A percentile compares a stretch with the other conserved stretches of the same genome.
Conservation (phyloP, 148 eudicot genomes). For the Spergularia marina region DNA sequence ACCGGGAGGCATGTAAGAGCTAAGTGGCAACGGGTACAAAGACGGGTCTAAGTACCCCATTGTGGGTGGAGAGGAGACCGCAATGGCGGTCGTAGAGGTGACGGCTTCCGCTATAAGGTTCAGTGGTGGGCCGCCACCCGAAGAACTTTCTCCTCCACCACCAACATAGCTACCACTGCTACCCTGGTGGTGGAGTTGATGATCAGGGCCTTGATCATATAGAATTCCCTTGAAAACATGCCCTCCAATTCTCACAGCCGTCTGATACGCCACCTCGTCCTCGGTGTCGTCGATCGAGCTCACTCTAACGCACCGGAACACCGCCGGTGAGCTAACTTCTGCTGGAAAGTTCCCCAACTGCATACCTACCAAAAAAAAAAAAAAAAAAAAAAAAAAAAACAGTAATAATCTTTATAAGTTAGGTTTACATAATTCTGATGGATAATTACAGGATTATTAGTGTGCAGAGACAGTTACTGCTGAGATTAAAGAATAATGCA, state of each 20-base stretch:
- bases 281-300: conserved; percentile 56
- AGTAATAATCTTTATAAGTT: not conserved
- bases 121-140: conserved; percentile 33
- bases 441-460: not conserved
- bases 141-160: conserved; percentile 43
- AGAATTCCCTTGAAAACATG: conserved; percentile 80
- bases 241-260: conserved; percentile 77
- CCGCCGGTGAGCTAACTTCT: conserved; percentile 52
- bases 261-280: conserved; percentile 75
- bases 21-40: conserved; percentile 49
- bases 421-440: not conserved
- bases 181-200: not conserved
- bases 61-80: conserved; percentile 11
- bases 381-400: not conserved
- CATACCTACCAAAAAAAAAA: conserved; percentile 36
- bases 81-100: conserved; percentile 22
- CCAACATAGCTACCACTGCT: conserved; percentile 4
- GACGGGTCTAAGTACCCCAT: conserved; percentile 47
- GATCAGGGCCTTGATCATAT: conserved; percentile 70
- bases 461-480: not conserved
- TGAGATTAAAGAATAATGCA: not conserved
- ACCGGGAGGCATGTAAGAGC: conserved; percentile 57
- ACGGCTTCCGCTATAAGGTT: conserved; percentile 31
- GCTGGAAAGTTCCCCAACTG: conserved; percentile 66
- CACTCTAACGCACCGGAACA: conserved; percentile 67